These are phyloP conservation scores for Calonectria honghensis DNA, from an alignment of 2,329 filamentous ascomycete species.

Conservation along the genomic window DNA sequence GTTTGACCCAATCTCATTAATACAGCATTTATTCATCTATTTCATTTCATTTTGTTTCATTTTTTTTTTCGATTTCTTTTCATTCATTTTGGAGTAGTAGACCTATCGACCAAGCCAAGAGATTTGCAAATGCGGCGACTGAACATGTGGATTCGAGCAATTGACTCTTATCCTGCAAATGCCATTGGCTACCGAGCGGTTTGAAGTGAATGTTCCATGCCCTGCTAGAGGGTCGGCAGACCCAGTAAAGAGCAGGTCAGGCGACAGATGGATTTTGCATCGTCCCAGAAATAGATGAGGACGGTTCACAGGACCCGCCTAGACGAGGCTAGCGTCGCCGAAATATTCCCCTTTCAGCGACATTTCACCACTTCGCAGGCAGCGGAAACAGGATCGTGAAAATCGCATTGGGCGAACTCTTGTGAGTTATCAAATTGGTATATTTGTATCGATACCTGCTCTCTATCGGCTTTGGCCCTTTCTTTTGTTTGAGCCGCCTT, in stretches of 20 bases:
- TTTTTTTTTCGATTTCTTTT: neutral
- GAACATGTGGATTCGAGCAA: neutral
- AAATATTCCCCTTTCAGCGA: neutral
- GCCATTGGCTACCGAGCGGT: neutral
- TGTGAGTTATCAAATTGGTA: conserved; percentile 15
- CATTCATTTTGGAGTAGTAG: neutral
- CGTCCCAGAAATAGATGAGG: conserved; percentile 8
- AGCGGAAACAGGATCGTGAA: neutral
- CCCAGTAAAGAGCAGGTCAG: conserved; percentile 16
- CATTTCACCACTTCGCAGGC: neutral
- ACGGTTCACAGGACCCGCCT: neutral
- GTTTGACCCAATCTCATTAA: rapidly evolving
- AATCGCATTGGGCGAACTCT: neutral
- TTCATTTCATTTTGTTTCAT: neutral
- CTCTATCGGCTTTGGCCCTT: neutral
- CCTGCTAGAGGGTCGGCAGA: neutral
- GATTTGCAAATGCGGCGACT: neutral
- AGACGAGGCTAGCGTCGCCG: conserved; percentile 15
- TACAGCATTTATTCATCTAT: neutral
- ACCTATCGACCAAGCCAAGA: neutral
- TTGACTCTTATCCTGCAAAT: neutral
- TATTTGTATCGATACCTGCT: conserved; percentile 11
- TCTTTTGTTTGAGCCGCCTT: neutral
- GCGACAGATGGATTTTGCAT: conserved; percentile 16
- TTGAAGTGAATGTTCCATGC: neutral